Base-by-base conservation (phyloP, 495 filamentous ascomycete species). In the Rhypophila decipiens region DNA sequence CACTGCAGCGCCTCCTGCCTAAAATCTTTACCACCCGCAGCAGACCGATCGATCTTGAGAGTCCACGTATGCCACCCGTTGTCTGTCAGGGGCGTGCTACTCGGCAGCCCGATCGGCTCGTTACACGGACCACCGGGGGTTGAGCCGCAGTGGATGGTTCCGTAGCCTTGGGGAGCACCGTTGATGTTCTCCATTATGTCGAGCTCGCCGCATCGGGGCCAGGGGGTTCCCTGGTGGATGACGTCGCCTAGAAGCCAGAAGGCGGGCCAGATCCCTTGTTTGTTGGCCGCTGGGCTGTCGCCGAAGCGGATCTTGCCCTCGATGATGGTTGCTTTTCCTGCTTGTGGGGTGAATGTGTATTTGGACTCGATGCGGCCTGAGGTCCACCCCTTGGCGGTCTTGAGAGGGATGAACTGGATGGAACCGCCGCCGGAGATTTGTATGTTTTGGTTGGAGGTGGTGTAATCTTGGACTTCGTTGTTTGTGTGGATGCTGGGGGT, bases 171-270 rank as follows among this genome's bases (percentile, higher is more conserved):
- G n/a, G 62, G 44, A 11, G 47, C 39, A 24, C 74, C 74, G 61
- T 74, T 70, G 49, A 75, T 56, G 49, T 68, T 73, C 61, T 77
- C 73, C 56, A 75, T 68, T 47, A 75, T 73, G 58, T 77, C 74
- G 44, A 76, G 66, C 63, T 77, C 74, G 50, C 73, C 74, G 61
- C 68, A 69, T 17, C 22, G 43, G 0, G 74, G 74, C 74, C 74
- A 77, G n/a, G 44, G 36, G 2, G 70, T 74, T 36, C 72, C 72
- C 52, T 69, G 63, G 46, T 68, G 67, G 47, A 77, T 62, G n/a
- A 58, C 38, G 23, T 77, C 65, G 44, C 74, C 74, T 24, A 77
- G 65, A 44, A 72, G 57, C 74, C 73, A 77, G 55, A 77, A 77
- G 34, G 73, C 74, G 4, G 74, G 74, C 75, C 75, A 78, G 22